A percentile compares a stretch with the other conserved stretches of the same genome.
phyloP scores from a whole-genome alignment of 306 rosid species.

The Trifolium repens region DNA sequence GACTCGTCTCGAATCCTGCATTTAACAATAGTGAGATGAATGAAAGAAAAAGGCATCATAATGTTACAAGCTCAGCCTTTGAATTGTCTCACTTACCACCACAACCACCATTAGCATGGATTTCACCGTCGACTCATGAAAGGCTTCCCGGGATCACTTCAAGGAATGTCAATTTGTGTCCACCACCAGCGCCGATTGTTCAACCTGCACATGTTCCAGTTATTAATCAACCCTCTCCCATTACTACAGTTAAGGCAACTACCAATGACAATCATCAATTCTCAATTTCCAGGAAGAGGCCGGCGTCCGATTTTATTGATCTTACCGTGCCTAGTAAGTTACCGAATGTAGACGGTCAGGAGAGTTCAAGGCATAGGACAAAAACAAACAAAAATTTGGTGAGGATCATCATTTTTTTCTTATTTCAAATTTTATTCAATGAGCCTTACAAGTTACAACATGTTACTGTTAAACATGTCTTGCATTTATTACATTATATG shows the following conservation, averaged over 20 bases:
- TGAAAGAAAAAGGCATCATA: slow-evolving; percentile 46
- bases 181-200: neutral
- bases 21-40: slow-evolving; percentile 47
- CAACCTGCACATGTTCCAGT: neutral
- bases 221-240: neutral
- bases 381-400: neutral
- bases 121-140: slow-evolving; percentile 51
- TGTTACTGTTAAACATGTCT: neutral
- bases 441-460: too few relatives aligned
- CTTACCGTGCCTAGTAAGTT: neutral
- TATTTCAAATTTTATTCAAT: too few relatives aligned
- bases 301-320: too few relatives aligned
- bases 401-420: neutral
- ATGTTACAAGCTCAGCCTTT: slow-evolving; percentile 45
- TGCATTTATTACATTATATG: neutral
- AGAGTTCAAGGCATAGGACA: neutral
- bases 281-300: neutral
- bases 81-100: slow-evolving; percentile 56
- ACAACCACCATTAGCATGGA: slow-evolving; percentile 68
- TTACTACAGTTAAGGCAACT: neutral
- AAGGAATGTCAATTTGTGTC: neutral
- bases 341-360: neutral
- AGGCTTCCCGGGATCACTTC: slow-evolving; percentile 42
- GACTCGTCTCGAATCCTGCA: slow-evolving; percentile 46
- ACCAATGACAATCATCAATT: neutral